These are phyloP conservation scores for Meira miltonrushii DNA, from an alignment of 1,284 basidiomycete species.

Conservation along the genomic window DNA sequence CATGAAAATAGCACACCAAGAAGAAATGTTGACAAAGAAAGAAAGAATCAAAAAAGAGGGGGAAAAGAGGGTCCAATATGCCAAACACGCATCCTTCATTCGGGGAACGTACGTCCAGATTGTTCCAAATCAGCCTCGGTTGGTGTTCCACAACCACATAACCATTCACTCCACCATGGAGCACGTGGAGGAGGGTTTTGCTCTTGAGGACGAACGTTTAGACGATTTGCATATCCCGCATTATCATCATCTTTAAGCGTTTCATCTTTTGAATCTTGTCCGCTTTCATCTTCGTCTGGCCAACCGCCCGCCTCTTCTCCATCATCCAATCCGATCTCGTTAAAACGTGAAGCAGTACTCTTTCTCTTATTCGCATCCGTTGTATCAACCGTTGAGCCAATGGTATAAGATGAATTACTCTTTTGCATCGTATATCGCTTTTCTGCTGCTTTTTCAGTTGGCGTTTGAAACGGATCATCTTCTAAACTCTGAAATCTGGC, in stretches of 20 bases:
- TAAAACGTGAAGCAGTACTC: conserved; percentile 8
- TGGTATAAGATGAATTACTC: background rate
- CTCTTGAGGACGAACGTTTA: background rate
- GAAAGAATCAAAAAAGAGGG: background rate
- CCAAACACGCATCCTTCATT: background rate
- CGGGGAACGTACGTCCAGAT: conserved; percentile 4
- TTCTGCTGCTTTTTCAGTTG: background rate
- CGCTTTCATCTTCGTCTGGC: background rate
- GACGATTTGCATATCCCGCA: background rate
- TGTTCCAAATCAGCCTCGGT: conserved; percentile 5
- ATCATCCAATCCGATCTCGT: conserved; percentile 12
- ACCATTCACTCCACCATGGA: conserved; percentile 11
- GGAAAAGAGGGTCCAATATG: background rate
- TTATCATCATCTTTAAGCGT: background rate
- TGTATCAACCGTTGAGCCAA: background rate
- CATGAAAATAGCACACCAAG: no score
- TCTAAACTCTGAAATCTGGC: background rate
- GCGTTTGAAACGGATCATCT: background rate
- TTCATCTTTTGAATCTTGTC: background rate
- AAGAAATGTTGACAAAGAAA: background rate
- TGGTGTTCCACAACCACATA: conserved; percentile 8
- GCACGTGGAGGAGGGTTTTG: background rate
- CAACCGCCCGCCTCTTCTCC: background rate
- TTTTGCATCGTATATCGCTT: background rate
- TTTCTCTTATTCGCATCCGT: background rate